Conservation (phyloP, 306 rosid genomes). For the Cajanus cajan region DNA sequence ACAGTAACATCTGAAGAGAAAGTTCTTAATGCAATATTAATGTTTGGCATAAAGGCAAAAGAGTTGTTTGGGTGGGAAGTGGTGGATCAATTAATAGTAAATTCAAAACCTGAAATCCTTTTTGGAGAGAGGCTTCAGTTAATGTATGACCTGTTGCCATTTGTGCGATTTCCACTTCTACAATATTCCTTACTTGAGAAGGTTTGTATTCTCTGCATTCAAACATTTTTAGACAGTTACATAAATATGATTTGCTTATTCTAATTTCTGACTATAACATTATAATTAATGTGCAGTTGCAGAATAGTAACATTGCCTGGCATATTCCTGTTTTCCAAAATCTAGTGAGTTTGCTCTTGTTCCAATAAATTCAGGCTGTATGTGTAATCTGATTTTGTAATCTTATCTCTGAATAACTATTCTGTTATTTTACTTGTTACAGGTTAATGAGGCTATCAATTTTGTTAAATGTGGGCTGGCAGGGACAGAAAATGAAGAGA, state of each 20-base stretch:
- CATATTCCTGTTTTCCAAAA: constrained; percentile 47
- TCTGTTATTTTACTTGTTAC: constrained; percentile 23
- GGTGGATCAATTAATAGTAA: constrained; percentile 63
- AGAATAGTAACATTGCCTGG: constrained; percentile 62
- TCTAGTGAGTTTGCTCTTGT: constrained; percentile 56
- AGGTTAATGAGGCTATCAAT: constrained; percentile 74
- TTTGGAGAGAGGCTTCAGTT: constrained; percentile 74
- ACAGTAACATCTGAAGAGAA: constrained; percentile 94
- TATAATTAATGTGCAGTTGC: constrained; percentile 57
- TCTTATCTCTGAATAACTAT: constrained; percentile 4
- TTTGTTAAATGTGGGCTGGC: constrained; percentile 44
- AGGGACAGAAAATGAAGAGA: constrained; percentile 55
- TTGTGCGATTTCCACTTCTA: constrained; percentile 71
- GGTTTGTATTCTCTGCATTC: constrained; percentile 47
- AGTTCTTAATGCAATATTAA: constrained; percentile 79
- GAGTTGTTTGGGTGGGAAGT: constrained; percentile 72
- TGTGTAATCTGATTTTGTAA: background rate
- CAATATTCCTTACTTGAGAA: constrained; percentile 66
- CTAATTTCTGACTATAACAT: constrained; percentile 39
- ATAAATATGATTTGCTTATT: constrained; percentile 9
- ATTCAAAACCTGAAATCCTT: constrained; percentile 62
- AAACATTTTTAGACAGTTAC: constrained; percentile 4
- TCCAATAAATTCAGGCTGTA: constrained; percentile 4
- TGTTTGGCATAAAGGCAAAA: constrained; percentile 72
- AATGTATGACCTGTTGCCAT: constrained; percentile 55